Evolutionary conservation across 2,329 filamentous ascomycete genomes (phyloP).

Genomic region (Curvularia verruculosa): DNA sequence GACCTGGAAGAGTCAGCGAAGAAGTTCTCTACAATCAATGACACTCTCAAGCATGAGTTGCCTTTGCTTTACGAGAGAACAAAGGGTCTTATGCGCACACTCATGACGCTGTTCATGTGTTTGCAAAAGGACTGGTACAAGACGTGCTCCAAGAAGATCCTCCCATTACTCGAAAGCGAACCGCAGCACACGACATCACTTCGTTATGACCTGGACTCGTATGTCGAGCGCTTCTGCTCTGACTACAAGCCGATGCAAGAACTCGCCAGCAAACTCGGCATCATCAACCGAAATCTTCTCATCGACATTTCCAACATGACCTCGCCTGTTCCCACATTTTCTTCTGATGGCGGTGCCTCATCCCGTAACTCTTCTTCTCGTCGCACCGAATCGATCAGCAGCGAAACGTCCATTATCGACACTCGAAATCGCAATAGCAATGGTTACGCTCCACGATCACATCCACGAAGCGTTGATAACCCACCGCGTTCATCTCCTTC

Average conservation of each 20-base stretch:
- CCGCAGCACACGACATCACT: conserved; percentile 53
- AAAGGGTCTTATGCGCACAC: conserved; percentile 81
- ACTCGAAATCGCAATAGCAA: conserved; percentile 65
- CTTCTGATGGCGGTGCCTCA: conserved; percentile 49
- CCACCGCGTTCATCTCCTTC: conserved; percentile 39
- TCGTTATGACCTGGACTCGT: conserved; percentile 71
- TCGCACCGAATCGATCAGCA: conserved; percentile 51
- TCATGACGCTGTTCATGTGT: conserved; percentile 80
- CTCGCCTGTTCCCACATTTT: conserved; percentile 57
- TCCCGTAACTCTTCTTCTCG: conserved; percentile 53
- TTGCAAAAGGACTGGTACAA: conserved; percentile 84
- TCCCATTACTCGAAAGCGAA: conserved; percentile 68
- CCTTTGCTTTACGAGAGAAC: conserved; percentile 83
- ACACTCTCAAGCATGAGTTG: conserved; percentile 89
- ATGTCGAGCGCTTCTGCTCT: conserved; percentile 76
- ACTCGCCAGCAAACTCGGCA: conserved; percentile 71
- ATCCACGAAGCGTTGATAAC: conserved; percentile 35
- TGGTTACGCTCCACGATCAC: conserved; percentile 58
- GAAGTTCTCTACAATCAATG: conserved; percentile 88
- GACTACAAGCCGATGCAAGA: conserved; percentile 77
- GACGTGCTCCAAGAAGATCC: conserved; percentile 83
- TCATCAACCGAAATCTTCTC: conserved; percentile 75
- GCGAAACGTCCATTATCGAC: conserved; percentile 44
- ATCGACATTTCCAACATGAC: conserved; percentile 65
- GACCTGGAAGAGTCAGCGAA: conserved; percentile 84